Percentiles rank a stretch among this genome's conserved stretches.
phyloP scores from a whole-genome alignment of 495 filamentous ascomycete genomes.

The Aspergillus homomorphus region DNA sequence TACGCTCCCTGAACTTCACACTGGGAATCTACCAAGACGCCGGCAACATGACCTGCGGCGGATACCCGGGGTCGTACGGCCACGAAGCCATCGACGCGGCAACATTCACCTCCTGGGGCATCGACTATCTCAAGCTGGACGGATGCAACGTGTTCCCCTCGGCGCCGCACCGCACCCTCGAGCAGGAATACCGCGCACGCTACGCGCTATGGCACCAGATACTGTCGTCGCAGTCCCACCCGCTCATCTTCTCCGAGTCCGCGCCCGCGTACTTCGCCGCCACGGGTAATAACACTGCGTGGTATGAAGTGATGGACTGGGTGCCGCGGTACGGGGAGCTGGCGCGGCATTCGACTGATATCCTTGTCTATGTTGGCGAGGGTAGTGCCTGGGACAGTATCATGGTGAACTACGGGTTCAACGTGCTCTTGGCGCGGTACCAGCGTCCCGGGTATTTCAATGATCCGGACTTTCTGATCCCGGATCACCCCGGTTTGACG shows the following conservation, averaged over 20 bases:
- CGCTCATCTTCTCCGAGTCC: conserved; percentile 42
- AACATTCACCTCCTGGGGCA: conserved; percentile 39
- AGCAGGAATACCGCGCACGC: conserved; percentile 30
- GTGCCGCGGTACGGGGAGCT: conserved; percentile 36
- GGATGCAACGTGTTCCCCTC: conserved; percentile 37
- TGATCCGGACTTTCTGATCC: conserved; percentile 45
- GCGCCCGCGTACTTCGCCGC: conserved; percentile 41
- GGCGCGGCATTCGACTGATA: conserved; percentile 42
- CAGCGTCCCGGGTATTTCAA: conserved; percentile 44
- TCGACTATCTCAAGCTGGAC: conserved; percentile 44
- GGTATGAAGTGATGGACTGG: conserved; percentile 42
- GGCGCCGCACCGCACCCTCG: conserved; percentile 21
- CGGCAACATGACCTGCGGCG: conserved; percentile 41
- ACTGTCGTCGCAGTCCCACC: conserved; percentile 29
- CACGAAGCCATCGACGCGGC: conserved; percentile 37
- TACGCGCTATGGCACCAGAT: conserved; percentile 37
- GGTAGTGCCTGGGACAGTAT: conserved; percentile 41
- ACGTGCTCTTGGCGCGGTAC: conserved; percentile 38
- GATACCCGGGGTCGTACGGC: conserved; percentile 35
- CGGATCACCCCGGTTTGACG: conserved; percentile 35
- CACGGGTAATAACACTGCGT: conserved; percentile 31
- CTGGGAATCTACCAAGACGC: conserved; percentile 43
- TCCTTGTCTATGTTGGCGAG: conserved; percentile 32
- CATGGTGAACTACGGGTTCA: conserved; percentile 39
- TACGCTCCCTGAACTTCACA: conserved; percentile 30